Evolutionary conservation across 1,139 yeast genomes (phyloP).

Genomic region (Suhomyces ambrosiae): DNA sequence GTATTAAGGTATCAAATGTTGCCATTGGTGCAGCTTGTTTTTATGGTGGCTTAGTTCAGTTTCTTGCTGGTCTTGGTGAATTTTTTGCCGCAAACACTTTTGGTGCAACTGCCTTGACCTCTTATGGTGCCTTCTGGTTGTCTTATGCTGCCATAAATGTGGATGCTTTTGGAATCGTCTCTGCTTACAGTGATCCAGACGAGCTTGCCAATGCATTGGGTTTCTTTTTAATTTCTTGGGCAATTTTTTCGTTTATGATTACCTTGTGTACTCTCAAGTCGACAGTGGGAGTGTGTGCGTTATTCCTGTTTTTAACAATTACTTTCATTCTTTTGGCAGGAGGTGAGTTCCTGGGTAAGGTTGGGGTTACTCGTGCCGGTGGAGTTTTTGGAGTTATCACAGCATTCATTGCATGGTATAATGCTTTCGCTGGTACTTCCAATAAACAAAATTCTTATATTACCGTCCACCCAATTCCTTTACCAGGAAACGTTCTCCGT

Average conservation of each 20-base stretch:
- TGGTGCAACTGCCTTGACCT: conserved; percentile 64
- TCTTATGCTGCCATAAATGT: conserved; percentile 60
- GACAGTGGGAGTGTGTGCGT: conserved; percentile 58
- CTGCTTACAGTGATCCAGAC: conserved; percentile 51
- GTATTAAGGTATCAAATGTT: conserved; percentile 49
- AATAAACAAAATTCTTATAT: conserved; percentile 42
- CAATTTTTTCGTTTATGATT: conserved; percentile 60
- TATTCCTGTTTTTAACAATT: conserved; percentile 55
- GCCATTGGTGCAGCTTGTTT: conserved; percentile 54
- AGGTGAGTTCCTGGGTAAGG: conserved; percentile 54
- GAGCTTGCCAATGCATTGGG: conserved; percentile 56
- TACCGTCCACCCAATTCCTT: conserved; percentile 33
- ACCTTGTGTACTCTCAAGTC: conserved; percentile 63
- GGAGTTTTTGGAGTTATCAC: conserved; percentile 68
- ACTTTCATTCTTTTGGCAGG: conserved; percentile 60
- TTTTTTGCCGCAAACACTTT: conserved; percentile 65
- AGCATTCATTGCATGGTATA: conserved; percentile 63
- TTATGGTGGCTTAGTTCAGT: conserved; percentile 65
- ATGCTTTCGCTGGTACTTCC: conserved; percentile 47
- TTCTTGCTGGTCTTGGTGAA: conserved; percentile 69
- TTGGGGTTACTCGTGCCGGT: conserved; percentile 59
- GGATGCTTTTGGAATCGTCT: conserved; percentile 55
- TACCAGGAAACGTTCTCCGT: conserved; percentile 19
- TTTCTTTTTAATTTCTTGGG: conserved; percentile 67
- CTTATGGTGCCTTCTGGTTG: conserved; percentile 79